A percentile compares a stretch with the other conserved stretches of the same genome.
Evolutionary conservation across 345 rosid species (phyloP).

Genomic region (Aquilaria malaccensis): DNA sequence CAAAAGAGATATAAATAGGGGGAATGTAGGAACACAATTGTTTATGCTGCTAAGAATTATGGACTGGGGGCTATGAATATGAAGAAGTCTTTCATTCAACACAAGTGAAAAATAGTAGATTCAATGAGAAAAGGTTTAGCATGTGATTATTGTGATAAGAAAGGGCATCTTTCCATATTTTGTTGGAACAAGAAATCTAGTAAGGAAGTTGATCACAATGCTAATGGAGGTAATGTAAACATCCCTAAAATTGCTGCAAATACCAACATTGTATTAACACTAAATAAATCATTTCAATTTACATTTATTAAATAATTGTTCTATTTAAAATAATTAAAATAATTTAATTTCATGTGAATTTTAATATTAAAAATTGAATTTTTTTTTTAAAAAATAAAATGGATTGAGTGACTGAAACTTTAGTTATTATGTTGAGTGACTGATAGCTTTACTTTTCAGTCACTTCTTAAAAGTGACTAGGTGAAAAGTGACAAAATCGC

Average conservation of each 20-base stretch:
- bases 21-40: conserved; percentile 18
- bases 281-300: too few relatives aligned
- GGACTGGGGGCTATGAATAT: conserved; percentile 29
- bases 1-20: conserved; percentile 20
- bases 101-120: conserved; percentile 31
- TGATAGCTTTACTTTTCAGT: too few relatives aligned
- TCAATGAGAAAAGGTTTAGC: conserved; percentile 16
- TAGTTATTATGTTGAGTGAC: too few relatives aligned
- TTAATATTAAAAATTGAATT: too few relatives aligned
- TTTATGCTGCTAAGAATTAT: conserved; percentile 18
- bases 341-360: too few relatives aligned
- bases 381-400: too few relatives aligned
- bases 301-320: too few relatives aligned
- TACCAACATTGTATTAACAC: conserved; percentile 3
- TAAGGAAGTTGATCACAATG: conserved; percentile 21
- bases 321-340: too few relatives aligned
- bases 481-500: too few relatives aligned
- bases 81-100: conserved; percentile 27
- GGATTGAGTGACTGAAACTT: too few relatives aligned
- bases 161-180: conserved; percentile 48
- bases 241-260: conserved; percentile 11
- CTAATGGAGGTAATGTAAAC: conserved; percentile 8
- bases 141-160: conserved; percentile 56
- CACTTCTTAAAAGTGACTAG: too few relatives aligned
- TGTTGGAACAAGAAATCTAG: conserved; percentile 38